Evolutionary conservation across 805 yeast species (phyloP), one percentile per base, ranked within the genome.

Genomic region (Wickerhamiella occidentalis): DNA sequence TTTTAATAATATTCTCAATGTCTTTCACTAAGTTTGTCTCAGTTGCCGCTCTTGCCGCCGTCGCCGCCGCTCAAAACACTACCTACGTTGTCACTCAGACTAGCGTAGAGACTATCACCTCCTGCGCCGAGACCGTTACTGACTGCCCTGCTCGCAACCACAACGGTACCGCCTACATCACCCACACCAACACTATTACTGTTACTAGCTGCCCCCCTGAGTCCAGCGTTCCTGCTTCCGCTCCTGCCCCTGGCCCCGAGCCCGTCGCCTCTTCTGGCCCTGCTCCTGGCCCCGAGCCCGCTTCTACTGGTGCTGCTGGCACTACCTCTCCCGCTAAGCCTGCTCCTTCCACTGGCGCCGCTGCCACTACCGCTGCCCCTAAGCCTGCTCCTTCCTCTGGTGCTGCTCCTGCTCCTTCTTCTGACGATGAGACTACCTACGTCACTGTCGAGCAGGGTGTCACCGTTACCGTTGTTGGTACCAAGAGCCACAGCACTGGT

Each of bases 61-160:
- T 67, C 43, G 61, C 64, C 50, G 59, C 67, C 57, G 68, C 70
- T 55, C 59, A 66, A 51, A 49, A 45, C 40, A 19, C 35, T 21
- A 47, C 52, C 36, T 48, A 23, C 33, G 38, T 47, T 36, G 65
- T 58, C n/a, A 53, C 55, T 38, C 51, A 64, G 53, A 65, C 71
- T 56, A 65, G 70, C 55, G 61, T 69, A 60, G 75, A 65, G 55
- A 73, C 77, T 63, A 64, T 72, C 69, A 70, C 74, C 58, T 64
- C 69, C 51, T 73, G 77, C 65, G 42, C 22, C 17, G 23, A 17
- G 28, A 28, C 35, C 19, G 48, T 45, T 36, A 38, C 49, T 22
- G 45, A 30, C 49, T 38, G 45, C 49, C 45, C 49, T 40, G 48
- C 48, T 17, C 54, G 5, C 30, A 45, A 64, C 42, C 63, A 66